phyloP scores from a whole-genome alignment of 768 basidiomycete genomes.

The Leccinum imitatum region DNA sequence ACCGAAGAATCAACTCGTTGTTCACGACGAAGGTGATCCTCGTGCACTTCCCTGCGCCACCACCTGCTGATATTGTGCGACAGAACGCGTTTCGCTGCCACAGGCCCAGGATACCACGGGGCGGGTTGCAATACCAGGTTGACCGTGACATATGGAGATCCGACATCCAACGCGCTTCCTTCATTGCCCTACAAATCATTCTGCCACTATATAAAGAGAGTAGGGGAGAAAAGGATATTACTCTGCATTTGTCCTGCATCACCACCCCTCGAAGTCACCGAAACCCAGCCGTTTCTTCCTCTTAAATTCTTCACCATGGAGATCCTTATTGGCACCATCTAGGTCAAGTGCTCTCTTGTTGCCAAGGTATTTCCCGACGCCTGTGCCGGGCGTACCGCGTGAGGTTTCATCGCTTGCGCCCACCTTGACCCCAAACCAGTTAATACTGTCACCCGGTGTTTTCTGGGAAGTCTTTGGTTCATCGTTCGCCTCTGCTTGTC shows the following conservation, averaged over 20 bases:
- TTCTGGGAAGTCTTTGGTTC: constrained; percentile 40
- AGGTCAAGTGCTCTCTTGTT: constrained; percentile 45
- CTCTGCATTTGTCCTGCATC: background rate
- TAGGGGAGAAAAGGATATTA: constrained; percentile 1
- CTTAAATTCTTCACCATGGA: constrained; percentile 49
- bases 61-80: constrained; percentile 4
- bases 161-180: background rate
- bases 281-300: constrained; percentile 88
- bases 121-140: constrained; percentile 26
- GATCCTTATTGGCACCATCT: constrained; percentile 20
- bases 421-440: constrained; percentile 90
- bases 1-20: constrained; percentile 47
- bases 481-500: constrained; percentile 32
- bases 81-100: constrained; percentile 5
- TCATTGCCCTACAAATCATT: constrained; percentile 10
- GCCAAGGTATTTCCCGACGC: constrained; percentile 81
- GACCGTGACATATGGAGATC: constrained; percentile 6
- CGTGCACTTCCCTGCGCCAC: background rate
- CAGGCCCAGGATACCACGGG: background rate
- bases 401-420: constrained; percentile 44
- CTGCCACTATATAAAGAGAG: constrained; percentile 11
- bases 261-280: constrained; percentile 90
- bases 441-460: constrained; percentile 65
- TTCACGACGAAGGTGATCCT: constrained; percentile 30
- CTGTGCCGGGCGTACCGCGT: constrained; percentile 32